Evolutionary conservation across 2,329 filamentous ascomycete species (phyloP).

Genomic region (Diaporthe sp.): DNA sequence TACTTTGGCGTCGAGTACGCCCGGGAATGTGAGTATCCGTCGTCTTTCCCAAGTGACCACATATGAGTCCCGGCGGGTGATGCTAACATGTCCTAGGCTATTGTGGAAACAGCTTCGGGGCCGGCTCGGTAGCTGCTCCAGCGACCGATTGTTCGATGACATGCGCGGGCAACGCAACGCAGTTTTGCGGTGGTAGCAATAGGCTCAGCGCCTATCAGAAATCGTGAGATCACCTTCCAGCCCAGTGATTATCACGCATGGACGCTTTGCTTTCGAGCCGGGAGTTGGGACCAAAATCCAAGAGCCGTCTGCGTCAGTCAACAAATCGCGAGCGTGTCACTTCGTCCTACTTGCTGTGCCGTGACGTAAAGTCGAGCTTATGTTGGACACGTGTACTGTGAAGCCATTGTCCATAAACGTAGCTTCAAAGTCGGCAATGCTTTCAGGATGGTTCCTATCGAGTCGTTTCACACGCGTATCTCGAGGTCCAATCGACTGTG

Average conservation of each 20-base stretch:
- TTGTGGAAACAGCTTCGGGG: constrained; percentile 51
- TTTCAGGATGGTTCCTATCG: neutral
- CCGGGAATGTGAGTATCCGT: constrained; percentile 30
- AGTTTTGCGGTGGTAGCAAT: constrained; percentile 58
- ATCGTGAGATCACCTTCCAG: neutral
- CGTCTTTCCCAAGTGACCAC: neutral
- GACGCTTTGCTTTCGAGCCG: neutral
- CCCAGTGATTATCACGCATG: neutral
- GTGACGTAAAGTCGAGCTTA: constrained; percentile 11
- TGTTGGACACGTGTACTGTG: neutral
- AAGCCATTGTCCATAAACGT: neutral
- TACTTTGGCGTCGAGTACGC: constrained; percentile 35
- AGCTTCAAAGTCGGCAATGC: neutral
- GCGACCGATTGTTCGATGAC: constrained; percentile 56
- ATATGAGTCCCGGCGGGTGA: neutral
- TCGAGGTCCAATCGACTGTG: neutral
- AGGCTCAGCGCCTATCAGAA: constrained; percentile 50
- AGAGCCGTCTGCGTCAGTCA: neutral
- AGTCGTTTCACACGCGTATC: neutral
- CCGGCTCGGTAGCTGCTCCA: constrained; percentile 49
- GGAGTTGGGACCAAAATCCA: neutral
- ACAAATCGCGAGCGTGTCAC: neutral
- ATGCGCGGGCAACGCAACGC: constrained; percentile 54
- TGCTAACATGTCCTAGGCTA: constrained; percentile 50
- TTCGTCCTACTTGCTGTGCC: neutral